Evolutionary conservation across 2,329 filamentous ascomycete species (phyloP).

Genomic region (Colletotrichum sp.): DNA sequence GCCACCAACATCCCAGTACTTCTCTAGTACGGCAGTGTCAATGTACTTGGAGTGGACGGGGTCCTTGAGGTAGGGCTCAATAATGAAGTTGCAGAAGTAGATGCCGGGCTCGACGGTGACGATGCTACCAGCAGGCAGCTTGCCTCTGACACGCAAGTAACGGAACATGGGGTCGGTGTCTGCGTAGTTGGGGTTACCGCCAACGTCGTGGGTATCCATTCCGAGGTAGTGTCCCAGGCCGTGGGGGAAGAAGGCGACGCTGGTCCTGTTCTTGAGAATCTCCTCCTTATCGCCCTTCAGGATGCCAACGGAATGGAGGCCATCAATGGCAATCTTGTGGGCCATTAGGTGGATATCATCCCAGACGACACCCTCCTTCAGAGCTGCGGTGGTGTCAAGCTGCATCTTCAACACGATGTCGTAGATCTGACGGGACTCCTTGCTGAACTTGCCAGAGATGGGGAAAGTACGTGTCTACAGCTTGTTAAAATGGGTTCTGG

Average conservation of each 20-base stretch:
- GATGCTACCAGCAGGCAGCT: constrained; percentile 75
- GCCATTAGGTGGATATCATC: constrained; percentile 82
- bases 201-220: constrained; percentile 90
- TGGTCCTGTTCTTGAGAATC: constrained; percentile 80
- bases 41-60: constrained; percentile 79
- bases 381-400: constrained; percentile 72
- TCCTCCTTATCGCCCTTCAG: constrained; percentile 71
- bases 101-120: constrained; percentile 95
- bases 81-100: constrained; percentile 92
- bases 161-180: constrained; percentile 86
- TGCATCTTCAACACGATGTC: constrained; percentile 89
- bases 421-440: constrained; percentile 77
- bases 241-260: constrained; percentile 89
- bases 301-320: constrained; percentile 77
- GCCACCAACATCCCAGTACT: constrained; percentile 84
- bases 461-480: constrained; percentile 83
- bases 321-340: constrained; percentile 82
- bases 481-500: constrained; percentile 38
- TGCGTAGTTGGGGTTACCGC: constrained; percentile 76
- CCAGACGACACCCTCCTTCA: constrained; percentile 79
- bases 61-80: constrained; percentile 78
- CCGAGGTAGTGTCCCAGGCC: constrained; percentile 90
- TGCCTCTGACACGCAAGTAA: constrained; percentile 81
- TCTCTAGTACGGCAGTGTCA: constrained; percentile 72
- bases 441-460: constrained; percentile 72